Evolutionary conservation across 768 basidiomycete genomes (phyloP).

Genomic region (Baorangia bicolor): DNA sequence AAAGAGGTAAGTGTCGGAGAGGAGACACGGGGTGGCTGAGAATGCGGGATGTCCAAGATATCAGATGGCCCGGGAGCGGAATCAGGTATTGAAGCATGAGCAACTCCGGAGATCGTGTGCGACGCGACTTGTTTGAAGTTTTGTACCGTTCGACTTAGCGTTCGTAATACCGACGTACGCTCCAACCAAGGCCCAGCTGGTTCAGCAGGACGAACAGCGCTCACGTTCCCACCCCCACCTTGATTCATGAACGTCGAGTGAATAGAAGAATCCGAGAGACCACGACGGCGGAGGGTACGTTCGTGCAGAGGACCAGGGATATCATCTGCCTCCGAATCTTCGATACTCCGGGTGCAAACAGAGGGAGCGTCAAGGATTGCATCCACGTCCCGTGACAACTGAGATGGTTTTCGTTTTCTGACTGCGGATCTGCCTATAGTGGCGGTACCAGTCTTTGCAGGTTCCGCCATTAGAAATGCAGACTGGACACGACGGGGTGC

Average conservation of each 20-base stretch:
- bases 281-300: slow-evolving; percentile 70
- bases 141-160: slow-evolving; percentile 53
- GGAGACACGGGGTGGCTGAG: slow-evolving; percentile 23
- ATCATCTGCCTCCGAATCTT: slow-evolving; percentile 43
- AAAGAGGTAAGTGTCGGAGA: slow-evolving; percentile 26
- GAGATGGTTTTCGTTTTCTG: slow-evolving; percentile 18
- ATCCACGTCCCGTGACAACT: slow-evolving; percentile 69
- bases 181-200: slow-evolving; percentile 36
- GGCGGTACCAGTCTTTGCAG: slow-evolving; percentile 4
- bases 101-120: slow-evolving; percentile 26
- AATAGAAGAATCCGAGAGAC: slow-evolving; percentile 90
- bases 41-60: slow-evolving; percentile 7
- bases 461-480: slow-evolving; percentile 22
- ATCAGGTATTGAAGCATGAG: slow-evolving; percentile 11
- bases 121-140: slow-evolving; percentile 41
- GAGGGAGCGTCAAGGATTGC: slow-evolving; percentile 66
- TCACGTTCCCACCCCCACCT: slow-evolving; percentile 32
- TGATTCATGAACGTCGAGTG: slow-evolving; percentile 77
- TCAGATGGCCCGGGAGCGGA: slow-evolving; percentile 1
- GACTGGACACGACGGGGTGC: slow-evolving; percentile 35
- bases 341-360: slow-evolving; percentile 17
- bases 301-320: slow-evolving; percentile 55
- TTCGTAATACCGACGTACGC: slow-evolving; percentile 50
- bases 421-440: slow-evolving; percentile 20
- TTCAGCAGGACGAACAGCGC: background rate